Base-by-base conservation (phyloP, 176 grass and related monocot genomes). In the Pontederia paniculata region DNA sequence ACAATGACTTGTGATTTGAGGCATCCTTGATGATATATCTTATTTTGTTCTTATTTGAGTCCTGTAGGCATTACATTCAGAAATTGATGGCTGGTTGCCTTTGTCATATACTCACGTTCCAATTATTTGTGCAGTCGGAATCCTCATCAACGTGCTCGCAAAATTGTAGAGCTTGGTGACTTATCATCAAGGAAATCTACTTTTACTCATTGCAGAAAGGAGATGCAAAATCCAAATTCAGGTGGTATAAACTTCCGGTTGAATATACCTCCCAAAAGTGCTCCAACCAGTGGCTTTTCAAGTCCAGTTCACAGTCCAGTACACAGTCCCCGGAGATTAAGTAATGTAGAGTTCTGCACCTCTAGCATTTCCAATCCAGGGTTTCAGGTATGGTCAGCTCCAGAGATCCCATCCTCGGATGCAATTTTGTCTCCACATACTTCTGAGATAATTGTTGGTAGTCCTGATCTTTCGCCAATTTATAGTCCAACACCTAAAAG, bases 311-410 rank as follows among this genome's bases (percentile, higher is more conserved):
- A 0, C 12, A 60, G 60, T 21, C 60, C 60, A 15, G 74, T 71
- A 52, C 72, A 68, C 58, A 91, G 83, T 64, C 80, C 83, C 63
- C 71, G 63, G 51, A 75, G 71, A 71, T 58, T 60, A 52, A 83
- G 74, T 49, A 78, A 76, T 51, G 66, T 76, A 67, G 74, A 77
- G 42, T 73, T 80, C 54, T 80, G 76, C 55, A 60, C 81, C 58
- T 10, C 76, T 63, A 66, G 49, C 46, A 54, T 75, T 2, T 67
- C 76, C 45, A 55, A 69, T 61, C 74, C 55, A 64, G 45, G 74
- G 55, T 20, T 55, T 50, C 73, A 88, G 54, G 37, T 74, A 16
- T 84, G 66, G 77, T 75, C 83, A 71, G 56, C 72, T 5, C 74
- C 55, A 52, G 81, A 76, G 53, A 55, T 71, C 44, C 81, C 77